Base-by-base conservation (phyloP, 108 stramenopile genomes). In the Pseudonitzschia pungens region DNA sequence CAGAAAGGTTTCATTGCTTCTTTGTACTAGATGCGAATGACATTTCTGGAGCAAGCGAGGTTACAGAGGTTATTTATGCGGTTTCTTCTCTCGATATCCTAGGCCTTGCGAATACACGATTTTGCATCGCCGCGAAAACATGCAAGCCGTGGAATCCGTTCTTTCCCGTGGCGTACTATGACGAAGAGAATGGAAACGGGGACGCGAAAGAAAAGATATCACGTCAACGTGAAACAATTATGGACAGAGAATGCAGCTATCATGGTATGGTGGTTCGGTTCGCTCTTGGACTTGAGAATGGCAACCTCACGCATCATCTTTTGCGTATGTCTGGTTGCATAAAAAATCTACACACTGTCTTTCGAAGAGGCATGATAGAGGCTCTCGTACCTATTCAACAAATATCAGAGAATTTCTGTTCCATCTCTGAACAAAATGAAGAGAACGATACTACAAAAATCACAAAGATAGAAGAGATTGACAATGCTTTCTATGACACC, bases 261-360 rank as follows among this genome's bases (percentile, higher is more conserved):
- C 22, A 29, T 53, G 50, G 12, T 51, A 22, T 31, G 28, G 48
- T 26, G 28, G 52, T 87, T 33, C 40, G 67, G 42, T 89, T 93
- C 80, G 88, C 89, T 6, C 71, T 95, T 32, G 94, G 94, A 22
- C 71, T 95, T 48, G 91, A 95, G 63, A 95, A 92, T 79, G 91
- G 91, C 29, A 48, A 69, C 18, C 78, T 89, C 52, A 89, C 81
- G 0, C 57, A 71, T 15, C 4, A 64, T 18, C 70, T 90, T 12
- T 62, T 92, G 40, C 36, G 54, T 27, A 50, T 81, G 24, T 83
- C 82, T n/a, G 50, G 69, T 54, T 78, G 71, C 21, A 77, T 92
- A 33, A 66, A 54, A 40, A 74, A 84, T 57, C 77, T 94, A 28
- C 36, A 68, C 12, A 70, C 51, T 7, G 65, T 65, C 6, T 91